These are phyloP conservation scores for Kwoniella dendrophila DNA, from an alignment of 768 basidiomycete genomes.

Conservation along the genomic window DNA sequence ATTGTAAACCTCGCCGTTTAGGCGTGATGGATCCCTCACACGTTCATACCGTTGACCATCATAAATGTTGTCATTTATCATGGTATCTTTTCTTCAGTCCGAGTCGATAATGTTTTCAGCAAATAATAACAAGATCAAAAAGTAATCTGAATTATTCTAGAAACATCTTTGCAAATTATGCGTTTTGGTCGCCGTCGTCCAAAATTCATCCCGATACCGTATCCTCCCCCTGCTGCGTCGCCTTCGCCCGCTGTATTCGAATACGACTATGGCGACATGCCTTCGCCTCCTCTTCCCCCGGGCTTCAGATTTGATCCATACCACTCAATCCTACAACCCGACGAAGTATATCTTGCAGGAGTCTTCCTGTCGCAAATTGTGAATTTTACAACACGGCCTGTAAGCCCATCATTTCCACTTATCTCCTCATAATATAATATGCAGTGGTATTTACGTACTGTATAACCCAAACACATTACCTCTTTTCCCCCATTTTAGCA, in stretches of 20 bases:
- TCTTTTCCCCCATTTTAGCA: neutral
- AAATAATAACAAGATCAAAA: too few relatives aligned
- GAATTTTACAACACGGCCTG: neutral
- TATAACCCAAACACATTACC: too few relatives aligned
- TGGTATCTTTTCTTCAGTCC: too few relatives aligned
- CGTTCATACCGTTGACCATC: too few relatives aligned
- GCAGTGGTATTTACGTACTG: neutral
- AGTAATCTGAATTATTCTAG: too few relatives aligned
- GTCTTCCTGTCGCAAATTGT: conserved; percentile 3
- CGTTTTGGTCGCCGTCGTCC: neutral
- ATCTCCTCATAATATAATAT: neutral
- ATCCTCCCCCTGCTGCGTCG: neutral
- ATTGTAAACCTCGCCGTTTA: too few relatives aligned
- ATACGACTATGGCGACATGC: conserved; percentile 8
- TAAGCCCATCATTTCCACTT: neutral
- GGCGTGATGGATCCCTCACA: too few relatives aligned
- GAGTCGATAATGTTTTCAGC: too few relatives aligned
- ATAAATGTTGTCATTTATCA: too few relatives aligned
- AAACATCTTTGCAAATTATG: too few relatives aligned
- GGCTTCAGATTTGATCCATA: conserved; percentile 5
- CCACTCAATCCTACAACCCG: neutral
- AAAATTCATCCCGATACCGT: neutral
- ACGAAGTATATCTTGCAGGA: neutral
- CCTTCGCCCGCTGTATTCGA: neutral
- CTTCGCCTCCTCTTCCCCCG: neutral